Conservation (phyloP, 306 rosid genomes). For the Rubus parviflorus region DNA sequence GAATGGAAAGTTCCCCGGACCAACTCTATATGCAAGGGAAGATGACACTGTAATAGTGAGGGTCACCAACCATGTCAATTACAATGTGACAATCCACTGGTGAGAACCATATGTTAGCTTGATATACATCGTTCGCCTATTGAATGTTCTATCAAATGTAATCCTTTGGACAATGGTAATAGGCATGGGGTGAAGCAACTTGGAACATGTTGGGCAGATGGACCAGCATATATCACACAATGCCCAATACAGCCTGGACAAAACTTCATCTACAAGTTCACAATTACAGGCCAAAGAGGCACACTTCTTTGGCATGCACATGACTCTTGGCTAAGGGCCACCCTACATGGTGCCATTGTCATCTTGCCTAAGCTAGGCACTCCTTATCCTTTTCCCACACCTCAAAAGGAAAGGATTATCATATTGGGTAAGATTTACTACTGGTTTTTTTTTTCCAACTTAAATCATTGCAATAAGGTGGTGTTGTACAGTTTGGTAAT, state of each 20-base stretch:
- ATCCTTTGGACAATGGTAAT: slow-evolving; percentile 5
- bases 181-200: slow-evolving; percentile 77
- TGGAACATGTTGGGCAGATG: slow-evolving; percentile 66
- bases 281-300: slow-evolving; percentile 66
- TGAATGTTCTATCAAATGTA: not conserved
- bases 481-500: not conserved
- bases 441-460: not conserved
- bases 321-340: slow-evolving; percentile 70
- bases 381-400: slow-evolving; percentile 72
- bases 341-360: slow-evolving; percentile 66
- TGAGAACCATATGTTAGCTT: slow-evolving; percentile 27
- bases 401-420: slow-evolving; percentile 53
- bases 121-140: not conserved
- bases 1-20: slow-evolving; percentile 71
- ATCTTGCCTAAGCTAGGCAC: slow-evolving; percentile 57
- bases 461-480: not conserved
- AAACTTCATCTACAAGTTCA: slow-evolving; percentile 64
- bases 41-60: slow-evolving; percentile 59
- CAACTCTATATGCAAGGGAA: slow-evolving; percentile 68
- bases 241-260: slow-evolving; percentile 73
- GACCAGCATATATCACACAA: slow-evolving; percentile 76
- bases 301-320: slow-evolving; percentile 92
- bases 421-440: slow-evolving; percentile 58
- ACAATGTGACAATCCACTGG: slow-evolving; percentile 74
- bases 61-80: slow-evolving; percentile 61